Evolutionary conservation across 106 monocot genomes (phyloP).

Genomic region (Gastrodia elata): DNA sequence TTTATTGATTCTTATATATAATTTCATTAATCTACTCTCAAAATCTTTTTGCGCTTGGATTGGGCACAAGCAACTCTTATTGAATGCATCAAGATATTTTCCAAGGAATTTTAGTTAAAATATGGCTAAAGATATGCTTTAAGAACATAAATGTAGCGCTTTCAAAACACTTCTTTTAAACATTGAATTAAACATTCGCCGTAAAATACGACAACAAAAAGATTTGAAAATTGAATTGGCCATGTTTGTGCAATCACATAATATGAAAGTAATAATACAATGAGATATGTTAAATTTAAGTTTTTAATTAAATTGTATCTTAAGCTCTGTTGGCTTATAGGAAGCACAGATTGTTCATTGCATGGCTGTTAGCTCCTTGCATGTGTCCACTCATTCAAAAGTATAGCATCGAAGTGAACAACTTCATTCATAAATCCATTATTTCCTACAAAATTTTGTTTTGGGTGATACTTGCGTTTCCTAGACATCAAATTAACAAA

Average conservation of each 20-base stretch:
- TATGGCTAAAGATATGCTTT: too few species aligned
- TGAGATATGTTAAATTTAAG: not conserved
- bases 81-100: too few species aligned
- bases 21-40: too few species aligned
- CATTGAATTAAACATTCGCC: not conserved
- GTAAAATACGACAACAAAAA: not conserved
- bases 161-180: too few species aligned
- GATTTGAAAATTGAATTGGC: not conserved
- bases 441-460: not conserved
- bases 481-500: not conserved
- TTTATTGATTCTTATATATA: too few species aligned
- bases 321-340: not conserved
- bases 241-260: not conserved
- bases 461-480: not conserved
- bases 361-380: not conserved
- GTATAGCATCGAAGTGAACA: not conserved
- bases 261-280: not conserved
- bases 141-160: too few species aligned
- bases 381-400: not conserved
- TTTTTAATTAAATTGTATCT: not conserved
- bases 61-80: too few species aligned
- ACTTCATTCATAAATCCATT: not conserved
- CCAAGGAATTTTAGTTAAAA: too few species aligned
- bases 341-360: not conserved
- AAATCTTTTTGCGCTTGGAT: too few species aligned